Evolutionary conservation across 2,329 filamentous ascomycete genomes (phyloP).

Genomic region (Elsinoe arachidis): DNA sequence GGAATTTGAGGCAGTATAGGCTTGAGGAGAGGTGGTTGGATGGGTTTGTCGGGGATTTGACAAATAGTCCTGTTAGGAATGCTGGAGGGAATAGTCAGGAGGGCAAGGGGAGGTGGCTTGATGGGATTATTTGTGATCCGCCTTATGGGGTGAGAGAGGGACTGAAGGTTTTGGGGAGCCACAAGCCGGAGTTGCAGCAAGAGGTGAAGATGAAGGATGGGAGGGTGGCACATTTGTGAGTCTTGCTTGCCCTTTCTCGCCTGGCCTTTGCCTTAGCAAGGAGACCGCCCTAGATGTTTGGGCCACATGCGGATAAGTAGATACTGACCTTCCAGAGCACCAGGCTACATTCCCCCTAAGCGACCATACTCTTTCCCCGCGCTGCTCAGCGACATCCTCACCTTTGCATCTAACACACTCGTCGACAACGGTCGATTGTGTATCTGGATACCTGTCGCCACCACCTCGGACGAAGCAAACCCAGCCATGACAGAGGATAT

Average conservation of each 20-base stretch:
- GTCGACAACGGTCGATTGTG: constrained; percentile 72
- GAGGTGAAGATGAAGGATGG: constrained; percentile 59
- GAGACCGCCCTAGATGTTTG: neutral
- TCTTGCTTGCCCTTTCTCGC: too few species aligned
- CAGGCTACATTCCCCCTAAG: constrained; percentile 76
- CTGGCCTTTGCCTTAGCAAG: neutral
- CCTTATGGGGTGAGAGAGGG: constrained; percentile 94
- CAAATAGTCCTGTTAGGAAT: constrained; percentile 27
- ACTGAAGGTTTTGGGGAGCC: constrained; percentile 72
- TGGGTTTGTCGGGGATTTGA: constrained; percentile 36
- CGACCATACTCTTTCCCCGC: constrained; percentile 84
- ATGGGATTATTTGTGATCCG: constrained; percentile 91
- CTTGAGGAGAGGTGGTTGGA: constrained; percentile 50
- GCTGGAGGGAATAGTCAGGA: neutral
- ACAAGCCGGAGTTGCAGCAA: constrained; percentile 45
- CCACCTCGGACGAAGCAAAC: constrained; percentile 13
- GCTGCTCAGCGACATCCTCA: constrained; percentile 82
- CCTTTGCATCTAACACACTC: constrained; percentile 67
- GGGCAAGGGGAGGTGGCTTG: constrained; percentile 50
- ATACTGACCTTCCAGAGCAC: constrained; percentile 33
- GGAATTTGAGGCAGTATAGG: constrained; percentile 77
- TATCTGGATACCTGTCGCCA: constrained; percentile 48
- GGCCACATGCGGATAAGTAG: too few species aligned
- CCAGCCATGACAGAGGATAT: constrained; percentile 1
- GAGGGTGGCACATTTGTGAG: constrained; percentile 58